A percentile compares a stretch with the other conserved stretches of the same genome.
These are phyloP conservation scores for Inosperma sp. DNA, from an alignment of 768 basidiomycete species.

Conservation along the genomic window DNA sequence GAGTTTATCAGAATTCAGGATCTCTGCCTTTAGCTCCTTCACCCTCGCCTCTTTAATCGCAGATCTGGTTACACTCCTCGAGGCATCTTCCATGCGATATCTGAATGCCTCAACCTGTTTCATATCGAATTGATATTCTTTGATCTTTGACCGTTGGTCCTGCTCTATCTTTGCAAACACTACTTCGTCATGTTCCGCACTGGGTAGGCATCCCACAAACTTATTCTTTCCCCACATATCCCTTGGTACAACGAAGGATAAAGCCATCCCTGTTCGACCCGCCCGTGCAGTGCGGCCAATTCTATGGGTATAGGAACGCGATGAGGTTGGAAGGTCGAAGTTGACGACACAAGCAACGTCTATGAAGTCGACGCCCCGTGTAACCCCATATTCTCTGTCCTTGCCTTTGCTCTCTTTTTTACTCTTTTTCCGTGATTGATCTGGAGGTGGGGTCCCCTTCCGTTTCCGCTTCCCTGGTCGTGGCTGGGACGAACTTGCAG, in stretches of 20 bases:
- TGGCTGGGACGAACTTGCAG: conserved; percentile 15
- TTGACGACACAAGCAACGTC: conserved; percentile 97
- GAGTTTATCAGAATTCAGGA: conserved; percentile 92
- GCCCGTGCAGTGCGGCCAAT: conserved; percentile 96
- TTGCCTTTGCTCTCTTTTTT: conserved; percentile 46
- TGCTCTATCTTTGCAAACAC: conserved; percentile 75
- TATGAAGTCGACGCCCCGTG: conserved; percentile 94
- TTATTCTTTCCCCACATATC: conserved; percentile 71
- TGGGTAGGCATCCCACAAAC: conserved; percentile 62
- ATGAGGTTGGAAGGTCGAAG: conserved; percentile 90
- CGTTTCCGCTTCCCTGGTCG: conserved; percentile 56
- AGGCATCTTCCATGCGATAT: conserved; percentile 96
- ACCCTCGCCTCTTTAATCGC: conserved; percentile 87
- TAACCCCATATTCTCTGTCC: conserved; percentile 88
- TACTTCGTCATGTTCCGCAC: conserved; percentile 68
- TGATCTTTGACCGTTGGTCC: conserved; percentile 66
- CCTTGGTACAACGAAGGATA: conserved; percentile 79
- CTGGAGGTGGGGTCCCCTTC: conserved; percentile 36
- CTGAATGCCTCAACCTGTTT: conserved; percentile 95
- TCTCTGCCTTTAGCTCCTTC: conserved; percentile 90
- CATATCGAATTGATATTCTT: conserved; percentile 93
- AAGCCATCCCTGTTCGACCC: conserved; percentile 84
- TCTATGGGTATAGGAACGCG: conserved; percentile 89
- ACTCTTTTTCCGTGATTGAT: conserved; percentile 40
- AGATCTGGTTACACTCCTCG: conserved; percentile 81